phyloP scores from a whole-genome alignment of 805 yeast species.

The Candida nanaspora region DNA sequence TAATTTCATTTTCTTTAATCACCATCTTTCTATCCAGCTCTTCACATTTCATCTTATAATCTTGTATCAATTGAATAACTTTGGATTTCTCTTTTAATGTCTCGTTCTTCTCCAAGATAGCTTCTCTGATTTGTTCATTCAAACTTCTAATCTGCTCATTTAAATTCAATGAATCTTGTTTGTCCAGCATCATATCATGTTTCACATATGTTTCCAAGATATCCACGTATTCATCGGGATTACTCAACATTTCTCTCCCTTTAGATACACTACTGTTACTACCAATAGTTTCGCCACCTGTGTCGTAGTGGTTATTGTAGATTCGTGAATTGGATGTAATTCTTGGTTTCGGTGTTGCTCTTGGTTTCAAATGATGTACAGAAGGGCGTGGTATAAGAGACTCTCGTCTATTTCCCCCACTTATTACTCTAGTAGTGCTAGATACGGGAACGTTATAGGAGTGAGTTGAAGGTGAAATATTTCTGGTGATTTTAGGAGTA shows the following conservation, averaged over 20 bases:
- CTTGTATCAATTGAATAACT: constrained; percentile 9
- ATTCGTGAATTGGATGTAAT: too few relatives aligned
- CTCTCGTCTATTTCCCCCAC: not conserved
- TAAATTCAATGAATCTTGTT: constrained; percentile 13
- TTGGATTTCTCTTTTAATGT: constrained; percentile 13
- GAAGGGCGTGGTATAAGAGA: not conserved
- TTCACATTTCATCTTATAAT: constrained; percentile 8
- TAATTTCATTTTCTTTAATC: constrained; percentile 10
- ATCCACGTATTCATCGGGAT: constrained; percentile 15
- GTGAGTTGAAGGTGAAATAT: not conserved
- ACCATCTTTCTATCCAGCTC: constrained; percentile 13
- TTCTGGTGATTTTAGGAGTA: not conserved
- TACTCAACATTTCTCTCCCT: not conserved
- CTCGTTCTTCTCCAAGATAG: constrained; percentile 13
- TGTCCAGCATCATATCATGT: constrained; percentile 16
- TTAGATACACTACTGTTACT: too few relatives aligned
- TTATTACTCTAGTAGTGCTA: too few relatives aligned
- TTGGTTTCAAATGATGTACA: not conserved
- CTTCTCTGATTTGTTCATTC: constrained; percentile 10
- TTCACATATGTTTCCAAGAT: constrained; percentile 16
- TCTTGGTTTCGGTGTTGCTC: not conserved
- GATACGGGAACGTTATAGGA: not conserved
- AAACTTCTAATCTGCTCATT: constrained; percentile 8
- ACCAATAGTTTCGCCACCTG: not conserved
- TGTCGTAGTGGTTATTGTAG: not conserved